These are phyloP conservation scores for Mrakia frigida DNA, from an alignment of 768 basidiomycete species.

Conservation along the genomic window DNA sequence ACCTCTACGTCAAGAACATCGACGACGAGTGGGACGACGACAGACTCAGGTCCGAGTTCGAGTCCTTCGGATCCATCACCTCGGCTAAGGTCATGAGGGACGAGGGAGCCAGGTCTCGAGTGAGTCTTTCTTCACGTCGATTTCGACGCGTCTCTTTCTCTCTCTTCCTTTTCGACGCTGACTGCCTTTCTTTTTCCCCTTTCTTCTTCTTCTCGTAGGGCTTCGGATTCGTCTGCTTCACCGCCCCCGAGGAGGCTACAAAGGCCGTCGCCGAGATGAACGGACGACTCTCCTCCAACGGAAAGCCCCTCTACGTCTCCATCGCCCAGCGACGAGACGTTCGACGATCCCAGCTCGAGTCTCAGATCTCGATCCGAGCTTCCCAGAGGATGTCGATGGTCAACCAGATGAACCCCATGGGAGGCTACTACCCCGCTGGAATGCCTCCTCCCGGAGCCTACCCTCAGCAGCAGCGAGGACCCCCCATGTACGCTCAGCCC, in stretches of 20 bases:
- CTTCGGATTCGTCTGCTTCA: conserved; percentile 99
- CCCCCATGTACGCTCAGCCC: conserved; percentile 26
- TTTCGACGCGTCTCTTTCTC: not conserved
- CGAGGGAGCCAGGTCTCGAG: conserved; percentile 81
- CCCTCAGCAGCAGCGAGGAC: conserved; percentile 31
- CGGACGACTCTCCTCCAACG: conserved; percentile 51
- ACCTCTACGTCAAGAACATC: conserved; percentile 99
- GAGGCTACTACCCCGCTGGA: conserved; percentile 36
- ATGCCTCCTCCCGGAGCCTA: conserved; percentile 35
- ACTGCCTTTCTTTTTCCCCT: not conserved
- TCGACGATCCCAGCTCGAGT: conserved; percentile 95
- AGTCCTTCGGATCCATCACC: conserved; percentile 93
- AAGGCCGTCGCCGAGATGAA: conserved; percentile 99
- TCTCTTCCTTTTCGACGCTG: not conserved
- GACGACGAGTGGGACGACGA: conserved; percentile 89
- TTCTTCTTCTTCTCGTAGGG: conserved; percentile 47
- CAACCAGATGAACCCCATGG: conserved; percentile 39
- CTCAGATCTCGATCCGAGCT: conserved; percentile 96
- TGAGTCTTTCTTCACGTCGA: conserved; percentile 21
- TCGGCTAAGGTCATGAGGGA: conserved; percentile 99
- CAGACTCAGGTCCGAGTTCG: conserved; percentile 91
- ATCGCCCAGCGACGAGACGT: conserved; percentile 97
- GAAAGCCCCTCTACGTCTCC: conserved; percentile 94
- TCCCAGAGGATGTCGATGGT: conserved; percentile 62
- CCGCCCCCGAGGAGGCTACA: conserved; percentile 95